Evolutionary conservation across 176 grass and related monocot genomes (phyloP).

Genomic region (Rhipidocladum racemiflorum): DNA sequence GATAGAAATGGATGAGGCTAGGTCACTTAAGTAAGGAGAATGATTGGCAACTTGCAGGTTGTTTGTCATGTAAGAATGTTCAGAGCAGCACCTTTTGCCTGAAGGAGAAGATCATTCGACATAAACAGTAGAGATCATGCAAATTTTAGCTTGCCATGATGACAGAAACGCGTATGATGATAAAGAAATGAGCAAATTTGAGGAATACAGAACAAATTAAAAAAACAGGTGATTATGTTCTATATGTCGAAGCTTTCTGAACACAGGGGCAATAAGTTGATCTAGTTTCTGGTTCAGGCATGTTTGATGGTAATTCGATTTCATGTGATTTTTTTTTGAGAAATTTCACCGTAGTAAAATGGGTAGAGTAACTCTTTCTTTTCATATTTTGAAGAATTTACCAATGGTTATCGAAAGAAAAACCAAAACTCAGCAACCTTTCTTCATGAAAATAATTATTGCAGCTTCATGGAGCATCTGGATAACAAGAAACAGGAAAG

Average conservation of each 20-base stretch:
- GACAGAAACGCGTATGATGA: neutral
- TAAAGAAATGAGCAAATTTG: neutral
- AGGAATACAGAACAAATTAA: neutral
- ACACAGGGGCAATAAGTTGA: neutral
- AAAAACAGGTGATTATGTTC: too few species aligned
- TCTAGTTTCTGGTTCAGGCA: neutral
- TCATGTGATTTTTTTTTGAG: neutral
- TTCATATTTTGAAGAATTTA: neutral
- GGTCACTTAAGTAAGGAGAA: neutral
- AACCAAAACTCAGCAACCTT: too few species aligned
- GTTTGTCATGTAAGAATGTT: neutral
- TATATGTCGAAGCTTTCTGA: neutral
- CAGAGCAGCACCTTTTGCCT: neutral
- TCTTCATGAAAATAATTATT: too few species aligned
- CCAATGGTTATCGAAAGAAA: neutral
- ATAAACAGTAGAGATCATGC: neutral
- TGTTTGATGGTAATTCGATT: neutral
- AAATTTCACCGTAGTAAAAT: neutral
- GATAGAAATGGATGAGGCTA: neutral
- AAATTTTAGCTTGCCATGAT: neutral
- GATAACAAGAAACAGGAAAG: too few species aligned
- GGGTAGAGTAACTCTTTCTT: too few species aligned
- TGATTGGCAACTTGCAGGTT: slow-evolving; percentile 13
- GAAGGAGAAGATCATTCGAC: neutral
- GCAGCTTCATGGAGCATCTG: too few species aligned